Percentiles rank a stretch among this genome's conserved stretches.
phyloP scores from a whole-genome alignment of 495 filamentous ascomycete species.

The Annulohypoxylon maeteangense region DNA sequence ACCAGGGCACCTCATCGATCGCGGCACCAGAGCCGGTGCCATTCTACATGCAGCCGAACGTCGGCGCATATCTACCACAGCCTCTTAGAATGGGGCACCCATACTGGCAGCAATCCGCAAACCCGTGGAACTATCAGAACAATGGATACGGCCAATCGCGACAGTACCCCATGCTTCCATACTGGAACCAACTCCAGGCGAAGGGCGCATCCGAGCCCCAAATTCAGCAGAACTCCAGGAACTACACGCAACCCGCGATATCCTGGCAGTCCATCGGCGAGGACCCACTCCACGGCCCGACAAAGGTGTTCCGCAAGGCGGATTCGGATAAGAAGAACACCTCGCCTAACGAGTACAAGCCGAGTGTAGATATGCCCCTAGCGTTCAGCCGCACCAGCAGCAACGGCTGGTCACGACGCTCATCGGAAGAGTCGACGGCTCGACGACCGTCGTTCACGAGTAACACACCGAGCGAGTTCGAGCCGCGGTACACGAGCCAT shows the following conservation, averaged over 20 bases:
- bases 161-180: background rate
- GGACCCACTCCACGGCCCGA: slow-evolving; percentile 36
- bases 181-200: background rate
- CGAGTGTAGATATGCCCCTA: background rate
- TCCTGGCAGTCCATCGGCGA: slow-evolving; percentile 24
- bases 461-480: no score
- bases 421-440: no score
- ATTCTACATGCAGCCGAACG: background rate
- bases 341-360: background rate
- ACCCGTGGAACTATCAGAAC: no score
- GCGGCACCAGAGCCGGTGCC: background rate
- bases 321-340: background rate
- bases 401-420: no score
- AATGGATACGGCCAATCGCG: no score
- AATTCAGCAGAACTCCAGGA: no score
- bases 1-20: background rate
- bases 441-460: no score
- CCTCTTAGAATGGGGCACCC: background rate
- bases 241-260: no score
- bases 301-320: background rate
- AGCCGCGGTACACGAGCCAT: no score
- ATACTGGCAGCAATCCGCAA: background rate
- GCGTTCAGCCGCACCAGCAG: background rate
- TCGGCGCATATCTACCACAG: background rate
- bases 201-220: no score